These are phyloP conservation scores for Gleditsia sinensis DNA, from an alignment of 306 rosid species.

Conservation along the genomic window DNA sequence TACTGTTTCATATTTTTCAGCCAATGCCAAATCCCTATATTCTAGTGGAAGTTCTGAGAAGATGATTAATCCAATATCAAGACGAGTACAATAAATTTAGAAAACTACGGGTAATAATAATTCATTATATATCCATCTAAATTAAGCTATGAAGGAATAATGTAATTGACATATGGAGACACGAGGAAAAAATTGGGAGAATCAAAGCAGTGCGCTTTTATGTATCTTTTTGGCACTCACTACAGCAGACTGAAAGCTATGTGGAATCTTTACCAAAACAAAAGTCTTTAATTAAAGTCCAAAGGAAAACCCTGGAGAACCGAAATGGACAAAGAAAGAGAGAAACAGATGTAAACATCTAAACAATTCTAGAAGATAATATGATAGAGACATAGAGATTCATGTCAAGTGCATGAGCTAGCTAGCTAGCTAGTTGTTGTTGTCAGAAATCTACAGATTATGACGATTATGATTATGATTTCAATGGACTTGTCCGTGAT, in stretches of 20 bases:
- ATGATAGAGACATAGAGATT: slow-evolving; percentile 31
- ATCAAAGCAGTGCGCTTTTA: slow-evolving; percentile 35
- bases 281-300: slow-evolving; percentile 14
- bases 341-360: slow-evolving; percentile 14
- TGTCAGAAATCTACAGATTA: slow-evolving; percentile 40
- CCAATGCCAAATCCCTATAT: background rate
- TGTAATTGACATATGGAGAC: slow-evolving; percentile 24
- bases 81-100: background rate
- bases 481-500: slow-evolving; percentile 11
- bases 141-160: background rate
- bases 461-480: slow-evolving; percentile 18
- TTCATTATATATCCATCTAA: no score
- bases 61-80: background rate
- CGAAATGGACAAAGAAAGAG: slow-evolving; percentile 35
- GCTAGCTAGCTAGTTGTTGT: background rate
- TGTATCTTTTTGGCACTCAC: slow-evolving; percentile 33
- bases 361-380: slow-evolving; percentile 28
- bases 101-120: background rate
- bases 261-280: slow-evolving; percentile 44
- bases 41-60: background rate
- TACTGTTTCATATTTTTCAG: no score
- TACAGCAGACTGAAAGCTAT: slow-evolving; percentile 39
- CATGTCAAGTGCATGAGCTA: slow-evolving; percentile 14
- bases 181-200: slow-evolving; percentile 35
- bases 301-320: slow-evolving; percentile 28